Evolutionary conservation across 2,329 filamentous ascomycete genomes (phyloP).

Genomic region (Onygenales sp.): DNA sequence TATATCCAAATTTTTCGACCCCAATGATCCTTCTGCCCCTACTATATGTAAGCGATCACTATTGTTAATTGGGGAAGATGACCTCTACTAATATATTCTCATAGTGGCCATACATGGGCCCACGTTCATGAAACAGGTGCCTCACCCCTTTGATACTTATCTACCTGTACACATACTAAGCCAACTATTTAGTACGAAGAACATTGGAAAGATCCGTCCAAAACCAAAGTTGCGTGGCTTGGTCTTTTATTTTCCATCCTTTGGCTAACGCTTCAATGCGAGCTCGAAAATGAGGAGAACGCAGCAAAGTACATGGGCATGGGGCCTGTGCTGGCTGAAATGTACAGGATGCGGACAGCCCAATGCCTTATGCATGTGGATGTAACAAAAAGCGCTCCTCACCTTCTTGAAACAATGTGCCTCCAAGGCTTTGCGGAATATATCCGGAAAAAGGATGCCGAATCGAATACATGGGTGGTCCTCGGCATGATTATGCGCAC

Average conservation of each 20-base stretch:
- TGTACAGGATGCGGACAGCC: conserved; percentile 8
- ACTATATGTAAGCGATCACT: background rate
- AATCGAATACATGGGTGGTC: conserved; percentile 18
- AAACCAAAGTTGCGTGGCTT: background rate
- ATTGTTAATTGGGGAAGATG: no score
- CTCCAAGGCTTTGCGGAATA: conserved; percentile 13
- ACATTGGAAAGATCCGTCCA: background rate
- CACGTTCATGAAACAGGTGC: no score
- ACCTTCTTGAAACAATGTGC: conserved; percentile 21
- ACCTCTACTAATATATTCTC: no score
- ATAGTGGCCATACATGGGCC: no score
- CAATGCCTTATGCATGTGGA: conserved; percentile 19
- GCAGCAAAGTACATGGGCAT: background rate
- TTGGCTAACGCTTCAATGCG: background rate
- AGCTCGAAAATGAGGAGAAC: background rate
- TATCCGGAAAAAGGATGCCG: conserved; percentile 13
- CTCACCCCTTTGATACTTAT: no score
- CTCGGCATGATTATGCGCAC: conserved; percentile 19
- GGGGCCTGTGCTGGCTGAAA: background rate
- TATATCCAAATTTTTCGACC: background rate
- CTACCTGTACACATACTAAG: no score
- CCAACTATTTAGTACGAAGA: background rate
- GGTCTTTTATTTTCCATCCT: conserved; percentile 2
- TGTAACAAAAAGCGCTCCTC: conserved; percentile 17
- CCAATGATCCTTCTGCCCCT: background rate